Evolutionary conservation across 2,329 filamentous ascomycete species (phyloP).

Genomic region (Penicillium sp.): DNA sequence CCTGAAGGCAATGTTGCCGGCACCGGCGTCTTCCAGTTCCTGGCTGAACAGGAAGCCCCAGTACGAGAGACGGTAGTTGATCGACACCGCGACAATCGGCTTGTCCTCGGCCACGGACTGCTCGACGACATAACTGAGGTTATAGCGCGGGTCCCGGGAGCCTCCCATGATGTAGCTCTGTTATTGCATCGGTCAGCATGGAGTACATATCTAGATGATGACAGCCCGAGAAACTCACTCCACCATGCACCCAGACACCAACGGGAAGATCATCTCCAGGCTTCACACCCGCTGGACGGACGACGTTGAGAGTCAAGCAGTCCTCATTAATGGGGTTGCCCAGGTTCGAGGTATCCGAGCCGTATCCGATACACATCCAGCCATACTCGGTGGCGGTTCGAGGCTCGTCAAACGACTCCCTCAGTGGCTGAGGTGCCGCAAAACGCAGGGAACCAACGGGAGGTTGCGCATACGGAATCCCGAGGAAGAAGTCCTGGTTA

Average conservation of each 20-base stretch:
- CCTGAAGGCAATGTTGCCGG: conserved; percentile 36
- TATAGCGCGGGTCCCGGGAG: conserved; percentile 50
- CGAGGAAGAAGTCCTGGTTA: neutral
- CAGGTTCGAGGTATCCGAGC: neutral
- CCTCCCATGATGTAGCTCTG: conserved; percentile 27
- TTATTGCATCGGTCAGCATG: neutral
- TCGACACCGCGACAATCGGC: conserved; percentile 56
- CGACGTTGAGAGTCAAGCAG: conserved; percentile 29
- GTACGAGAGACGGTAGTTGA: conserved; percentile 56
- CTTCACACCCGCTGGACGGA: conserved; percentile 17
- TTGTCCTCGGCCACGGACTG: conserved; percentile 55
- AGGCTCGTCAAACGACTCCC: conserved; percentile 4
- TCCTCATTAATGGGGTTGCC: conserved; percentile 20
- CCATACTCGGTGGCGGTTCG: conserved; percentile 9
- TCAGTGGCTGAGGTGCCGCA: conserved; percentile 12
- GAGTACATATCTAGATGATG: too few species aligned
- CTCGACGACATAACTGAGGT: conserved; percentile 62
- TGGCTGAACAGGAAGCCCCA: conserved; percentile 56
- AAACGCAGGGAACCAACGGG: neutral
- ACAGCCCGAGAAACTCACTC: conserved; percentile 34
- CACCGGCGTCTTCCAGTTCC: conserved; percentile 28
- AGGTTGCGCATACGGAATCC: neutral
- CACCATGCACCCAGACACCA: conserved; percentile 32
- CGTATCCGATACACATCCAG: neutral
- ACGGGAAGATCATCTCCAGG: conserved; percentile 18